A percentile compares a stretch with the other conserved stretches of the same genome.
Conservation (phyloP, 2,329 filamentous ascomycete genomes). For the Aspergillus sp. region DNA sequence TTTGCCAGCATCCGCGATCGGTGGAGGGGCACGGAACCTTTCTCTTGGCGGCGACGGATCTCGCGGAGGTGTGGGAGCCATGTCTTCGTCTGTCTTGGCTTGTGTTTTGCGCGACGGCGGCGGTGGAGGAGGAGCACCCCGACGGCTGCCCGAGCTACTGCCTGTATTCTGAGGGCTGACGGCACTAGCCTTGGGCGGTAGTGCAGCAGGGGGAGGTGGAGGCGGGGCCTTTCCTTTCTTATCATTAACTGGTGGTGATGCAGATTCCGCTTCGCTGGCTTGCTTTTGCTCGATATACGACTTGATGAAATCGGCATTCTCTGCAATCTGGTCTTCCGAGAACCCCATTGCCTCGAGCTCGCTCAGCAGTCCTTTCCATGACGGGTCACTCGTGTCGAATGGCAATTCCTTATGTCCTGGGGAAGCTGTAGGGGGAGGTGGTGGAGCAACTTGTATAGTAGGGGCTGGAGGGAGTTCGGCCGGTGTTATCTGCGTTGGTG, state of each 20-base stretch:
- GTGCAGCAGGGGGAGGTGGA: conserved; percentile 59
- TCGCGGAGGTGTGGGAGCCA: conserved; percentile 47
- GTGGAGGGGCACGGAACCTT: conserved; percentile 80
- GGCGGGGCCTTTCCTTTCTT: conserved; percentile 57
- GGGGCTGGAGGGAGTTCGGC: conserved; percentile 24
- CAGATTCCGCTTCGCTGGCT: conserved; percentile 47
- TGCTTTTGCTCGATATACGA: conserved; percentile 66
- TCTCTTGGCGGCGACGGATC: conserved; percentile 70
- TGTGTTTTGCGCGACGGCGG: conserved; percentile 50
- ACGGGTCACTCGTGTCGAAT: conserved; percentile 63
- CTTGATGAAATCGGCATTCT: conserved; percentile 69
- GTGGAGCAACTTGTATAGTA: conserved; percentile 34
- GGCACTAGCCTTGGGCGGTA: conserved; percentile 42
- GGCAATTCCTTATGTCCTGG: conserved; percentile 41
- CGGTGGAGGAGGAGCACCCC: conserved; percentile 62
- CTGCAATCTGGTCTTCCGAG: conserved; percentile 65
- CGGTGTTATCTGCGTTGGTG: conserved; percentile 30
- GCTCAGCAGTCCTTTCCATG: conserved; percentile 60
- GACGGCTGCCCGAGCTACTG: conserved; percentile 48
- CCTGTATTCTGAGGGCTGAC: conserved; percentile 65
- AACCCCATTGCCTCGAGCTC: conserved; percentile 66
- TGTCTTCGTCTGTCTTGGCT: conserved; percentile 55
- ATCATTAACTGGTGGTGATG: conserved; percentile 44
- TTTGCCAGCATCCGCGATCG: conserved; percentile 85
- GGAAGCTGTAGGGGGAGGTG: conserved; percentile 27